phyloP scores from a whole-genome alignment of 441 rosid species.

The Hura crepitans region DNA sequence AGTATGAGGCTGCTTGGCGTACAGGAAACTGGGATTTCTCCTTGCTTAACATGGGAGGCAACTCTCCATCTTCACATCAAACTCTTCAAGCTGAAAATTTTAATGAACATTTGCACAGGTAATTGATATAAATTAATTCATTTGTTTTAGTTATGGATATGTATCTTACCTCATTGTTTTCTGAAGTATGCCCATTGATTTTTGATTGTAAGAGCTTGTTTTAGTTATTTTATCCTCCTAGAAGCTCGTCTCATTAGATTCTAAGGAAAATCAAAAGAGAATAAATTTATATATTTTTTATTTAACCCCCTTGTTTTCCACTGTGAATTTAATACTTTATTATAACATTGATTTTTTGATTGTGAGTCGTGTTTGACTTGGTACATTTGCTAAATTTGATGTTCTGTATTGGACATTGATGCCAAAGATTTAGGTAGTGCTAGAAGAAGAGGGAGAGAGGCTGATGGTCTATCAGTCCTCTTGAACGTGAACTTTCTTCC shows the following conservation, averaged over 20 bases:
- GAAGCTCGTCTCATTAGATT: not conserved
- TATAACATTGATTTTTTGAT: not conserved
- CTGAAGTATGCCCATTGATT: not conserved
- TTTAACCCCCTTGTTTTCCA: not conserved
- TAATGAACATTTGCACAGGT: conserved; percentile 87
- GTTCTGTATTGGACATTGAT: not conserved
- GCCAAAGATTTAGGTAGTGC: not conserved
- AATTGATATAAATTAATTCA: conserved; percentile 20
- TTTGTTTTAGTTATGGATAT: not conserved
- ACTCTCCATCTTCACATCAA: conserved; percentile 38
- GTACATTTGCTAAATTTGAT: not conserved
- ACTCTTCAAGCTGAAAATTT: conserved; percentile 49
- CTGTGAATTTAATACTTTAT: too few relatives aligned
- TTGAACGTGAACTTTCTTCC: conserved; percentile 5
- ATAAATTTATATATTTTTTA: not conserved
- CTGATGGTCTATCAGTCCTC: not conserved
- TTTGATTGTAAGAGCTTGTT: not conserved
- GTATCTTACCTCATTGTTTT: not conserved
- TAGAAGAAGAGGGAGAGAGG: not conserved
- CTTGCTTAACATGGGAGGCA: conserved; percentile 47
- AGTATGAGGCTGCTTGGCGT: conserved; percentile 99
- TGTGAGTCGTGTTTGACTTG: not conserved
- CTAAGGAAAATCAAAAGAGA: not conserved
- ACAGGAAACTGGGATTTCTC: conserved; percentile 98
- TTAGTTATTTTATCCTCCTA: not conserved